phyloP scores from a whole-genome alignment of 169 alveolate species.

The Plasmodium vinckei region DNA sequence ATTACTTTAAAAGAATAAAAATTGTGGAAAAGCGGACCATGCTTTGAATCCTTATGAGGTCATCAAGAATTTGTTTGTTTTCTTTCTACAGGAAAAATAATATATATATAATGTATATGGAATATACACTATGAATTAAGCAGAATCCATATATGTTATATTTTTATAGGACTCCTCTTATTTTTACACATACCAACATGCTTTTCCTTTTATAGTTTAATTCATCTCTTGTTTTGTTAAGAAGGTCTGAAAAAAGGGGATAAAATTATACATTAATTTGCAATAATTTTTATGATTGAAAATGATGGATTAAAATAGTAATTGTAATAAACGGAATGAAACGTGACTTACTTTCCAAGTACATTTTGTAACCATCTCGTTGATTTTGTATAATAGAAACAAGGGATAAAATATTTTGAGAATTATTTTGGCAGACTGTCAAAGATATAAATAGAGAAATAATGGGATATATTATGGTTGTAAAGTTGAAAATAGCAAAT shows the following conservation, averaged over 20 bases:
- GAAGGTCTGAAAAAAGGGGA: constrained; percentile 27
- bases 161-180: not conserved
- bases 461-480: not conserved
- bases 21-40: constrained; percentile 10
- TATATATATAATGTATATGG: not conserved
- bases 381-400: constrained; percentile 36
- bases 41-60: constrained; percentile 49
- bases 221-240: constrained; percentile 54
- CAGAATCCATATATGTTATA: not conserved
- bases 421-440: constrained; percentile 49
- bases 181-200: constrained; percentile 13
- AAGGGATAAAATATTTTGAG: constrained; percentile 38
- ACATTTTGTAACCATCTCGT: constrained; percentile 58
- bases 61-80: constrained; percentile 54
- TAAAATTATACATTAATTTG: not conserved
- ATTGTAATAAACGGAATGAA: too few relatives aligned
- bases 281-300: not conserved
- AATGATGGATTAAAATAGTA: not conserved
- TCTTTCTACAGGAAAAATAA: constrained; percentile 8
- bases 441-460: not conserved
- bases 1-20: not conserved
- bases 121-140: not conserved
- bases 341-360: constrained; percentile 23
- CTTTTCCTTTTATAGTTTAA: constrained; percentile 37
- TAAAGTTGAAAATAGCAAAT: not conserved